Base-by-base conservation (phyloP, 192 early-diverging fungal species). In the Umbelopsis sp. region DNA sequence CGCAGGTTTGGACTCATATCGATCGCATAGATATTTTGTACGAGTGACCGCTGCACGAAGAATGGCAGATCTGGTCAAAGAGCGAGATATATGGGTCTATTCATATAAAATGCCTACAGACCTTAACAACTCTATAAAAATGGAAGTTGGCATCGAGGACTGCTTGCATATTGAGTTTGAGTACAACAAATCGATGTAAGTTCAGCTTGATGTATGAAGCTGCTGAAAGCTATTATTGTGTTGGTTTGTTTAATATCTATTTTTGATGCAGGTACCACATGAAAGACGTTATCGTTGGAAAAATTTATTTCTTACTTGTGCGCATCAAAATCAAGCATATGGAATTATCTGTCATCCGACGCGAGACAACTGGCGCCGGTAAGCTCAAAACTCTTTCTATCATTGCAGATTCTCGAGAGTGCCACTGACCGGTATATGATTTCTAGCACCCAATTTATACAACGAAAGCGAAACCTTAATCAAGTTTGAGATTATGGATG, bases 401-500 rank as follows among this genome's bases (percentile, higher is more conserved):
- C 10, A 64, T 71, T 46, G 46, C n/a, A 58, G 8, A 35, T 47
- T 51, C n/a, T 64, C 21, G 8, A 33, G 25, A 47, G 21, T 61
- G 4, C 6, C 12, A 53, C 10, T 27, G 16, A 16, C 1, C 22
- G 9, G 3, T 48, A 7, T 64, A 0, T 10, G 10, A 41, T 35
- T 4, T 64, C 27, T 72, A 72, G 95, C 94, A 53, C 96, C 94
- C 22, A 98, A 98, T 75, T 93, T 97, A 75, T 97, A 97, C 83
- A 98, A 98, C 78, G 98, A 99, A 82, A 95, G 92, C 80, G 98
- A 99, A 80, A 98, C 95, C 0, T 92, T 99, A 48, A 98, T 96
- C 49, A 97, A 96, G 79, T 99, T 98, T 80, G 98, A 99, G 77
- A 99, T 99, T 74, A 99, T 99, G 98, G 98, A 99, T 78, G 98